Percentiles rank a stretch among this genome's conserved stretches.
phyloP scores from a whole-genome alignment of 1,284 basidiomycete species.

The Exobasidium cylindrosporum region DNA sequence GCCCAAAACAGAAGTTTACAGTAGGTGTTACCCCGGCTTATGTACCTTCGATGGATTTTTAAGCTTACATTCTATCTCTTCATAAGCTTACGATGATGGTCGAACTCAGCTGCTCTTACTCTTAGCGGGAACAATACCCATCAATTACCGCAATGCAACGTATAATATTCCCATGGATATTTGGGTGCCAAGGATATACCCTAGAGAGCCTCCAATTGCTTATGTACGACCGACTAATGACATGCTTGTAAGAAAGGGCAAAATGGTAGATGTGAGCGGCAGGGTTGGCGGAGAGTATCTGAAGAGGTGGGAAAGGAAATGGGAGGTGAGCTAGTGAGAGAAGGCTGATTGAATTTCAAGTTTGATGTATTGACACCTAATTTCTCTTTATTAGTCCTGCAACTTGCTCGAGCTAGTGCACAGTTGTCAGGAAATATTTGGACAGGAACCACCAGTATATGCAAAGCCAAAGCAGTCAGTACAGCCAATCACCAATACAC shows the following conservation, averaged over 20 bases:
- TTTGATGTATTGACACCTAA: neutral
- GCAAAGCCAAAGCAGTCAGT: constrained; percentile 65
- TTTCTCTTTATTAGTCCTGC: constrained; percentile 55
- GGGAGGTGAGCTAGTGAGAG: constrained; percentile 65
- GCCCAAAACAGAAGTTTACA: constrained; percentile 90
- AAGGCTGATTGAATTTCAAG: neutral
- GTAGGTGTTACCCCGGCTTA: too few species aligned
- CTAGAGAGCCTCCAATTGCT: constrained; percentile 72
- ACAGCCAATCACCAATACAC: constrained; percentile 13
- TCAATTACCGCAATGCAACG: constrained; percentile 69
- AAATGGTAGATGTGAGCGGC: constrained; percentile 81
- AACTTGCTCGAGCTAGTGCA: constrained; percentile 67
- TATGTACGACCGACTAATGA: constrained; percentile 91
- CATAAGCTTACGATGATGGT: constrained; percentile 79
- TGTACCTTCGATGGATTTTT: too few species aligned
- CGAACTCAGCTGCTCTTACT: constrained; percentile 85
- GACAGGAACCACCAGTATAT: constrained; percentile 81
- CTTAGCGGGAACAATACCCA: constrained; percentile 84
- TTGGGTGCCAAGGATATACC: constrained; percentile 62
- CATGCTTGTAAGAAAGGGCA: constrained; percentile 80
- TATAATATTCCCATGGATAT: constrained; percentile 93
- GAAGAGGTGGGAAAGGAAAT: constrained; percentile 74
- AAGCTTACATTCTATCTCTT: too few species aligned
- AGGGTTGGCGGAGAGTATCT: constrained; percentile 68
- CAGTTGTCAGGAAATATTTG: constrained; percentile 76